Evolutionary conservation across 2,329 filamentous ascomycete genomes (phyloP), one percentile per base, ranked within the genome.

Genomic region (Huntiella bhutanensis): DNA sequence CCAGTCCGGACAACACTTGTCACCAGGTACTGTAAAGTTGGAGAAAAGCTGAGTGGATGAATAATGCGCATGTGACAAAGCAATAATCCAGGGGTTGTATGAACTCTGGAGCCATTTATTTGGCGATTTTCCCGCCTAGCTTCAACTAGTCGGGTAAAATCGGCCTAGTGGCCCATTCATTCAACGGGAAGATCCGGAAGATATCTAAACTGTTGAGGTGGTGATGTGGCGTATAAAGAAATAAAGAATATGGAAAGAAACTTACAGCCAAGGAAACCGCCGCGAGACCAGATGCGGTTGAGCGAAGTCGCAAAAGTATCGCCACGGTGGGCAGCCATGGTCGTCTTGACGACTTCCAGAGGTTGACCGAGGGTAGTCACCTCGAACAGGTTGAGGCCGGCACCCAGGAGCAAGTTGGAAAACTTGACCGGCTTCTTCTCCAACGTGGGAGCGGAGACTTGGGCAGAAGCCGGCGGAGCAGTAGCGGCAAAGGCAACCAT

Each of bases 391-490:
- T 94, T 95, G 68, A 95, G 75, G 57, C 86, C 84, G 61, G 84
- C 83, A 60, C 87, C 87, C 58, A 95, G 77, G 59, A 98, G 71
- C 75, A 98, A 66, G 70, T 98, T 98, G 71, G 86, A 94, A 75
- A 96, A 96, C 77, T 95, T 96, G 76, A 98, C 76, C 55, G 91
- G 91, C 77, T 96, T 96, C 82, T 96, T 96, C 80, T 95, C 87
- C 62, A 92, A 69, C 53, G 64, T 64, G 56, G 62, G 58, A 53
- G 63, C 55, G 60, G 62, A 68, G 64, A 62, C 67, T 65, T 64
- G 65, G 56, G 71, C 65, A 58, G 71, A 62, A 57, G 66, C 62
- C 58, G 65, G 61, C 11, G 41, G 13, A 55, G 58, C 66, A 65
- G 66, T 59, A 64, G 69, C 58, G 55, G 62, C 58, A 56, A 68